Percentiles rank a stretch among this genome's conserved stretches.
These are phyloP conservation scores for Selaginella tamariscina DNA, from an alignment of 75 land plant genomes.

Conservation along the genomic window DNA sequence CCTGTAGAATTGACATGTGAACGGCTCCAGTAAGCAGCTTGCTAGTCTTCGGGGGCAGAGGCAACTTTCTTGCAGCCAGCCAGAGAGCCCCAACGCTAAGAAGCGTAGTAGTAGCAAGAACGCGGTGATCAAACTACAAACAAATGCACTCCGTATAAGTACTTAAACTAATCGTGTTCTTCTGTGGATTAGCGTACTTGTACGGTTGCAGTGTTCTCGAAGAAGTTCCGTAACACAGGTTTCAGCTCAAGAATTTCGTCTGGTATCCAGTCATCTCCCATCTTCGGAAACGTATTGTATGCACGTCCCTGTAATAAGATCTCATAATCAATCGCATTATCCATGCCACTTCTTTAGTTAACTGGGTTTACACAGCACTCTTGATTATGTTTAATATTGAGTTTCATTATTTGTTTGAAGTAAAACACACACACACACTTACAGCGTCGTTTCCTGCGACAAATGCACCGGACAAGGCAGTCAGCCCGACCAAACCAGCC, in stretches of 20 bases:
- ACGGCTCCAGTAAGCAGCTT: slow-evolving; percentile 46
- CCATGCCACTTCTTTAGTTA: no score
- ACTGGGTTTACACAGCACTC: no score
- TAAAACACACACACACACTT: no score
- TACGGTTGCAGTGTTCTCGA: slow-evolving; percentile 92
- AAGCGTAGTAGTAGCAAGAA: slow-evolving; percentile 68
- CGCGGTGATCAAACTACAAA: slow-evolving; percentile 82
- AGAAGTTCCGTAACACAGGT: slow-evolving; percentile 68
- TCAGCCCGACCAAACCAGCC: slow-evolving; percentile 69
- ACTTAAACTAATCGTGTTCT: no score
- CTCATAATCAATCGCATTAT: not conserved
- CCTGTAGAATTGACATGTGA: slow-evolving; percentile 58
- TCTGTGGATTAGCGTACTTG: slow-evolving; percentile 61
- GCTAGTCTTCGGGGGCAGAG: slow-evolving; percentile 51
- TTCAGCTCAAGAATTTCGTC: slow-evolving; percentile 71
- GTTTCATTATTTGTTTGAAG: no score
- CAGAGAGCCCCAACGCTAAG: slow-evolving; percentile 51
- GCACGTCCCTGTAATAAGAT: slow-evolving; percentile 66
- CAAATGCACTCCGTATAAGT: no score
- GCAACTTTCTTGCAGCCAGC: slow-evolving; percentile 50
- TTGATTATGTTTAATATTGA: no score
- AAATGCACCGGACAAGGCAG: slow-evolving; percentile 95
- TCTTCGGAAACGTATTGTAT: slow-evolving; percentile 92
- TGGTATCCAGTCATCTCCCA: slow-evolving; percentile 96
- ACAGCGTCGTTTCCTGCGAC: slow-evolving; percentile 99